Evolutionary conservation across 2,329 filamentous ascomycete genomes (phyloP), one percentile per base, ranked within the genome.

Genomic region (Colletotrichum aenigma): DNA sequence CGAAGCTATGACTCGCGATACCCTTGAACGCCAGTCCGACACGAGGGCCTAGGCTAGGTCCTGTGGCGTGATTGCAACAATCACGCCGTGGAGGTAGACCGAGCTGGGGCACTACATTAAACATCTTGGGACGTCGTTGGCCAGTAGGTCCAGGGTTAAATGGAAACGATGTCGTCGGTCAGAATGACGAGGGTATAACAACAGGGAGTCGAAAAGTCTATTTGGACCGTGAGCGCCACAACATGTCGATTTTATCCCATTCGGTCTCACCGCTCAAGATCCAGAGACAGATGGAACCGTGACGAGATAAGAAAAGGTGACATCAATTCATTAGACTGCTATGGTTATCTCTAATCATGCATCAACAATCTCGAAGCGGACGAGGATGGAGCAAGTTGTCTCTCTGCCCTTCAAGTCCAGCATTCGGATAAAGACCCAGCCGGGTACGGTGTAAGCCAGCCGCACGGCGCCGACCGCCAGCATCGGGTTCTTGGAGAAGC

Each of bases 381-480:
- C 88, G 34, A 94, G 83, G 60, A 94, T 74, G 5, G 90, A 89
- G 77, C 92, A 93, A 76, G 85, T 88, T 0, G 92, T 94, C 85
- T 94, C 91, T 36, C 88, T 86, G 0, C 93, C 93, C 80, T 90
- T 91, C 73, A 94, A 83, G 79, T 94, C 92, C 78, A 93, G 79
- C 89, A 94, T 89, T 6, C 91, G 85, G 52, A 94, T 87, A 72
- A 94, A 94, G 5, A 84, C 88, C 93, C 93, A 94, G 0, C 89
- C 91, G 0, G 87, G 84, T 8, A 84, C 83, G 4, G 88, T 86
- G 80, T 93, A 94, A 72, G 87, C 77, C 32, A 94, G 79, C 58
- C 93, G 83, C n/a, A 94, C 88, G 0, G 92, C 90, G 0, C 89
- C 86, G 3, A 93, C 91, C 0, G 89, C 90, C 76, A 93, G 88